Conservation (phyloP, 805 yeast species). For the Blastobotrys chiropterorum region DNA sequence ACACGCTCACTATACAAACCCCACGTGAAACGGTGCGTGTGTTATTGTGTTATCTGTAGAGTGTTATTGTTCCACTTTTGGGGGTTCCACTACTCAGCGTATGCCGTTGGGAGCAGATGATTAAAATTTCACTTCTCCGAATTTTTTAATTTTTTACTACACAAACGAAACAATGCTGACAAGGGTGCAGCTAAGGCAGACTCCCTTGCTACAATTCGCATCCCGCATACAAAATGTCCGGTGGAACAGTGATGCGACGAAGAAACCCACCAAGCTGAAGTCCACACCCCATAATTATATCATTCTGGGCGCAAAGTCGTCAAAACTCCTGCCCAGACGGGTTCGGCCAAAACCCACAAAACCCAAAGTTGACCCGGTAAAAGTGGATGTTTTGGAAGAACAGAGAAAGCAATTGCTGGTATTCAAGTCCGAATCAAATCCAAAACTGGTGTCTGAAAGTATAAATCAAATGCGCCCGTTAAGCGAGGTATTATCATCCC, state of each 20-base stretch:
- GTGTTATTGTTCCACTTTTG: too few species aligned
- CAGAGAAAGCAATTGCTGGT: slow-evolving; percentile 18
- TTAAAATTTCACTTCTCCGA: not conserved
- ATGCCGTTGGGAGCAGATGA: not conserved
- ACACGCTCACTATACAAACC: too few species aligned
- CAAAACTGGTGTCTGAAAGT: slow-evolving; percentile 12
- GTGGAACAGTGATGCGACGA: slow-evolving; percentile 9
- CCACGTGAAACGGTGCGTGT: too few species aligned
- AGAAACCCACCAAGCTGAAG: slow-evolving; percentile 1
- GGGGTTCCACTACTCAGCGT: too few species aligned
- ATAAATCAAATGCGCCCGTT: slow-evolving; percentile 19
- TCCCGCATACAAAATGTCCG: not conserved
- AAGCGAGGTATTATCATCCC: slow-evolving; percentile 14
- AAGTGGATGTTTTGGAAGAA: slow-evolving; percentile 16
- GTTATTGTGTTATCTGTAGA: too few species aligned
- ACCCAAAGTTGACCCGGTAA: slow-evolving; percentile 1
- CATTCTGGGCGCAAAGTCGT: slow-evolving; percentile 18
- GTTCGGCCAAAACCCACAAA: not conserved
- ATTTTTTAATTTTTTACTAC: too few species aligned
- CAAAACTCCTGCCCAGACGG: slow-evolving; percentile 16
- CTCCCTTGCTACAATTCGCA: not conserved
- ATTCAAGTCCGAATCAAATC: slow-evolving; percentile 12
- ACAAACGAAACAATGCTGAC: not conserved
- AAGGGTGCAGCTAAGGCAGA: not conserved
- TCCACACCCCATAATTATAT: slow-evolving; percentile 12